phyloP scores from a whole-genome alignment of 2,329 filamentous ascomycete genomes.

The Pestalotiopsis fici region DNA sequence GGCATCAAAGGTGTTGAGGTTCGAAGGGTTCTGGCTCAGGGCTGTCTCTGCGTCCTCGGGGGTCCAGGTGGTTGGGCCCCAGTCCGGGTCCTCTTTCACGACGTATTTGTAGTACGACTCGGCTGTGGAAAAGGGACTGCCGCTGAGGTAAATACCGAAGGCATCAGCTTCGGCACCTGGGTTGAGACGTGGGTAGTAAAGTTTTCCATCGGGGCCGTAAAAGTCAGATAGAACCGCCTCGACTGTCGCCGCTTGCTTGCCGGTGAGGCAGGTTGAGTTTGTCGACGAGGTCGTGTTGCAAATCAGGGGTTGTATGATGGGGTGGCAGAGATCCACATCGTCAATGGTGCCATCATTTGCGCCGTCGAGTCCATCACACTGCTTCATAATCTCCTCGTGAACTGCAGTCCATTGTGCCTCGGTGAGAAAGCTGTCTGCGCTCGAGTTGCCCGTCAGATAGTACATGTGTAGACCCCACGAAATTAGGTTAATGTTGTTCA shows the following conservation, averaged over 20 bases:
- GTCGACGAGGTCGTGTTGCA: constrained; percentile 26
- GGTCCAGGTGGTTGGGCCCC: constrained; percentile 37
- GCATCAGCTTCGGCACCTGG: constrained; percentile 43
- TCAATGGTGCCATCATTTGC: constrained; percentile 40
- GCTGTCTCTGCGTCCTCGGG: constrained; percentile 33
- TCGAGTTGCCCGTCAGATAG: constrained; percentile 36
- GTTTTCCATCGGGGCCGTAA: constrained; percentile 28
- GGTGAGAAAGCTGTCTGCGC: constrained; percentile 26
- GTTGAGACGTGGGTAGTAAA: constrained; percentile 53
- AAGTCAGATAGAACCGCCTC: constrained; percentile 10
- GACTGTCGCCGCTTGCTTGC: constrained; percentile 14
- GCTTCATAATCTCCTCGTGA: constrained; percentile 32
- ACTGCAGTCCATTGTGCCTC: constrained; percentile 27
- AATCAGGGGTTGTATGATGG: constrained; percentile 32
- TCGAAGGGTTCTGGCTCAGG: constrained; percentile 18
- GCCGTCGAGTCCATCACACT: constrained; percentile 43
- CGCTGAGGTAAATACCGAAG: constrained; percentile 34
- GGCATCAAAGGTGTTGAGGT: constrained; percentile 29
- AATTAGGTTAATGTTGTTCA: constrained; percentile 34
- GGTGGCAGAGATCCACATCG: constrained; percentile 36
- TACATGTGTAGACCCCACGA: constrained; percentile 43
- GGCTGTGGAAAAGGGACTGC: constrained; percentile 37
- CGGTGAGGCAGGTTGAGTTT: constrained; percentile 4
- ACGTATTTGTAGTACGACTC: constrained; percentile 49
- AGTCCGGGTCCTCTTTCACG: constrained; percentile 45